Conservation (phyloP, 2,329 filamentous ascomycete genomes). For the Calonectria montana region DNA sequence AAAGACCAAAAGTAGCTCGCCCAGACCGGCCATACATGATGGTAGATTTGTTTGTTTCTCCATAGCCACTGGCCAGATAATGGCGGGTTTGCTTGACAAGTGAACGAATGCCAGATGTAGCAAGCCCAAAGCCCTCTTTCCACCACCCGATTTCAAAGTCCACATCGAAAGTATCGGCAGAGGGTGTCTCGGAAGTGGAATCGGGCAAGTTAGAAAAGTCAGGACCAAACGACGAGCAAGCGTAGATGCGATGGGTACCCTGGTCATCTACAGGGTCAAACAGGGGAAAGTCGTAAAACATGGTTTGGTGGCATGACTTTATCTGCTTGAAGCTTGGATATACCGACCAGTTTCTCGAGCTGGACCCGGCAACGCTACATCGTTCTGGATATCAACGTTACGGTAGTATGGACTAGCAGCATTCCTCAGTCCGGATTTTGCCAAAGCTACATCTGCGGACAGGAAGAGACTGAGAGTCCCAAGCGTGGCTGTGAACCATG, state of each 20-base stretch:
- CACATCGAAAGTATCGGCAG: not conserved
- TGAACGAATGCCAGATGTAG: not conserved
- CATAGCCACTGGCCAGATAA: not conserved
- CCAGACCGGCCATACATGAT: not conserved
- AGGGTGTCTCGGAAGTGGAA: not conserved
- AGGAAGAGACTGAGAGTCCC: not conserved
- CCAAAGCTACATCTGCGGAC: not conserved
- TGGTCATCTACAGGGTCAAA: not conserved
- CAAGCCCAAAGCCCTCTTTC: not conserved
- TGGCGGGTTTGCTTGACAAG: not conserved
- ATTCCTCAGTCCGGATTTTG: not conserved
- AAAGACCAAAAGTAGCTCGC: not conserved
- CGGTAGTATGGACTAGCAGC: not conserved
- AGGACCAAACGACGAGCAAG: not conserved
- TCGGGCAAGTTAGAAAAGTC: not conserved
- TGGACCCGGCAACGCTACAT: not conserved
- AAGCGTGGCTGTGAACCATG: not conserved
- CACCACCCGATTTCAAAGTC: not conserved
- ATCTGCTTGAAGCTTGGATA: not conserved
- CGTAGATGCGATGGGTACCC: not conserved
- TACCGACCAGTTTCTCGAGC: not conserved
- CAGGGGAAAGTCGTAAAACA: not conserved
- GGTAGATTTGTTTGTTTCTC: not conserved
- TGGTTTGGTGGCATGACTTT: not conserved
- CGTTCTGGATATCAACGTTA: not conserved